These are phyloP conservation scores for Pseudocercospora cruenta DNA, from an alignment of 2,329 filamentous ascomycete species.

Conservation along the genomic window DNA sequence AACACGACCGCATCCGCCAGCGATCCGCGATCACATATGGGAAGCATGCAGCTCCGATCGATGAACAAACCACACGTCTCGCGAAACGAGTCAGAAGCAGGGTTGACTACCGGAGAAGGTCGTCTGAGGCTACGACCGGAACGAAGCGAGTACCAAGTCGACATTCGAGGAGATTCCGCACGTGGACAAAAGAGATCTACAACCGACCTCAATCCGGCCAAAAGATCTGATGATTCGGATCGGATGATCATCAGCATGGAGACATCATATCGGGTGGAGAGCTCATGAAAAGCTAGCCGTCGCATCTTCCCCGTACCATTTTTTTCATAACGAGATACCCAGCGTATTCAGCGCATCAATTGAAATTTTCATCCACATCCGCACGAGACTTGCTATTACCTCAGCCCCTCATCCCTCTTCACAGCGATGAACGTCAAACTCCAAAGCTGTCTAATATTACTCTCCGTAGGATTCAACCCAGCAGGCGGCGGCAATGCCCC, in stretches of 20 bases:
- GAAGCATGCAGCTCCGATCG: slow-evolving; percentile 23
- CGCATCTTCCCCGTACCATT: not conserved
- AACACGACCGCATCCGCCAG: slow-evolving; percentile 24
- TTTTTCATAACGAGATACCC: not conserved
- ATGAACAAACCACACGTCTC: slow-evolving; percentile 21
- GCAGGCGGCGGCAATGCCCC: slow-evolving; percentile 55
- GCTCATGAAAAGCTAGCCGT: slow-evolving; percentile 6
- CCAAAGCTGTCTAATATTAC: slow-evolving; percentile 54
- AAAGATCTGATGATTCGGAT: slow-evolving; percentile 25
- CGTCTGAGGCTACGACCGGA: not conserved
- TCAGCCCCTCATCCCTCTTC: slow-evolving; percentile 37
- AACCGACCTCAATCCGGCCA: slow-evolving; percentile 4
- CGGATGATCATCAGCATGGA: slow-evolving; percentile 28
- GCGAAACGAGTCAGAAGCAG: slow-evolving; percentile 7
- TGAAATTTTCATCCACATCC: too few species aligned
- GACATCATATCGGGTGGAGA: slow-evolving; percentile 26
- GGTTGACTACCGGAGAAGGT: not conserved
- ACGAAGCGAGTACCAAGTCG: slow-evolving; percentile 14
- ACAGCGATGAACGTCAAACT: slow-evolving; percentile 62
- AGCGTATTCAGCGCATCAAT: not conserved
- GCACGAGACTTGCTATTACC: not conserved
- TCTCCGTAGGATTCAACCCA: slow-evolving; percentile 34
- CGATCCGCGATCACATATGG: slow-evolving; percentile 11
- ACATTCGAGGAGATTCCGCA: not conserved
- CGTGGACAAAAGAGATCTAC: slow-evolving; percentile 5